phyloP scores from a whole-genome alignment of 2,329 filamentous ascomycete species.

The Zasmidium cellare region DNA sequence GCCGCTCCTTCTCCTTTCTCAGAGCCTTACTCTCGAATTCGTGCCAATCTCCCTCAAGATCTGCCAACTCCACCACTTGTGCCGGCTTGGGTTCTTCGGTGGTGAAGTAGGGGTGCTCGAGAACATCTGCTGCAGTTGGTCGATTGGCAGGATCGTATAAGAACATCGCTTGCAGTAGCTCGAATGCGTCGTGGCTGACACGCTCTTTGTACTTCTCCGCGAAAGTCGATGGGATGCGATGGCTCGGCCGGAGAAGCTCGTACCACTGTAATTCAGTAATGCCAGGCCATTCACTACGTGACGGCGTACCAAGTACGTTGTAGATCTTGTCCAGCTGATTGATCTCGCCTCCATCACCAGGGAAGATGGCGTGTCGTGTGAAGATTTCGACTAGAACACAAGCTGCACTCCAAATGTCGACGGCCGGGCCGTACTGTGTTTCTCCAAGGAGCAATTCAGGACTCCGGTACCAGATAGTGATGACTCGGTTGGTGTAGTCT shows the following conservation, averaged over 20 bases:
- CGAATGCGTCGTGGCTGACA: slow-evolving; percentile 77
- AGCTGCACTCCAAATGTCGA: slow-evolving; percentile 95
- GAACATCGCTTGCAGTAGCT: slow-evolving; percentile 82
- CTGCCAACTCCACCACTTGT: slow-evolving; percentile 78
- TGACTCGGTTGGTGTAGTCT: slow-evolving; percentile 97
- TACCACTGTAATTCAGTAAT: slow-evolving; percentile 97
- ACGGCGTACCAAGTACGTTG: slow-evolving; percentile 84
- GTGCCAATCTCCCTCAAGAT: slow-evolving; percentile 93
- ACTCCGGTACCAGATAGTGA: slow-evolving; percentile 97
- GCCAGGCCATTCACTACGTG: slow-evolving; percentile 78
- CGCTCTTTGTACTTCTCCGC: slow-evolving; percentile 77
- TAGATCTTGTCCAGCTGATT: slow-evolving; percentile 98
- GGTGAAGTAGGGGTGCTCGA: slow-evolving; percentile 86
- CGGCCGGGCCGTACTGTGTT: slow-evolving; percentile 83
- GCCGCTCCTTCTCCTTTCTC: slow-evolving; percentile 80
- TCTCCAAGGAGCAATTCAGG: slow-evolving; percentile 89
- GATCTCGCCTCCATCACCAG: slow-evolving; percentile 92
- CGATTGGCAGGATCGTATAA: slow-evolving; percentile 82
- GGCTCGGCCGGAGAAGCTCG: slow-evolving; percentile 78
- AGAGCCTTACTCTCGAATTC: slow-evolving; percentile 97
- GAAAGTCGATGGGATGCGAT: slow-evolving; percentile 73
- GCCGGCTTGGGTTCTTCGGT: slow-evolving; percentile 73
- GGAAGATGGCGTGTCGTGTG: slow-evolving; percentile 88
- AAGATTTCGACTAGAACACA: slow-evolving; percentile 98
- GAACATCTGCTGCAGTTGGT: slow-evolving; percentile 78